Evolutionary conservation across 129 eudicot species (phyloP).

Genomic region (Escallonia rubra): DNA sequence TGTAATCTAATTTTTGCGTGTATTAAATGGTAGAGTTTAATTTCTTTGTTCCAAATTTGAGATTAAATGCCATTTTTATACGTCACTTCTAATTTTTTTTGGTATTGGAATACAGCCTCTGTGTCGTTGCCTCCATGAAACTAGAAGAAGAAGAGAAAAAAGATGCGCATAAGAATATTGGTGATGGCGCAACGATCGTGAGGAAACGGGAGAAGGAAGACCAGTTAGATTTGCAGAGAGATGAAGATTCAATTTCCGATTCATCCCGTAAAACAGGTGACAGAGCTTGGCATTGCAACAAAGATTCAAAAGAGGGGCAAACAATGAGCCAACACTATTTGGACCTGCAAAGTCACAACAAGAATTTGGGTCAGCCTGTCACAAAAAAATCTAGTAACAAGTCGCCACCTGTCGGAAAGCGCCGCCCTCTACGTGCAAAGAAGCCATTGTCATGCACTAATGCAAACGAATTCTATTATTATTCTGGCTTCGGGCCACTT

Average conservation of each 20-base stretch:
- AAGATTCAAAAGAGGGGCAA: slow-evolving; percentile 28
- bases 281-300: slow-evolving; percentile 57
- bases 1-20: background rate
- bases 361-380: slow-evolving; percentile 9
- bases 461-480: slow-evolving; percentile 53
- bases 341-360: slow-evolving; percentile 6
- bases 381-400: too few relatives aligned
- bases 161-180: too few relatives aligned
- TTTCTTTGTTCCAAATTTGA: background rate
- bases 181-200: background rate
- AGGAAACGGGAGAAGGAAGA: background rate
- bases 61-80: too few relatives aligned
- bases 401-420: too few relatives aligned
- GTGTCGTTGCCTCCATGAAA: too few relatives aligned
- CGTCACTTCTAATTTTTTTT: too few relatives aligned
- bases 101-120: too few relatives aligned
- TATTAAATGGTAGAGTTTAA: slow-evolving; percentile 4
- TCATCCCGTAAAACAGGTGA: slow-evolving; percentile 36
- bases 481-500: slow-evolving; percentile 79
- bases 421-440: slow-evolving; percentile 20
- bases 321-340: slow-evolving; percentile 45
- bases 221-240: slow-evolving; percentile 3
- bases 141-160: too few relatives aligned
- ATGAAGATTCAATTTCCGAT: background rate
- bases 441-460: slow-evolving; percentile 23